Evolutionary conservation across 345 rosid species (phyloP), one percentile per base, ranked within the genome.

Genomic region (Gossypium longicalyx): DNA sequence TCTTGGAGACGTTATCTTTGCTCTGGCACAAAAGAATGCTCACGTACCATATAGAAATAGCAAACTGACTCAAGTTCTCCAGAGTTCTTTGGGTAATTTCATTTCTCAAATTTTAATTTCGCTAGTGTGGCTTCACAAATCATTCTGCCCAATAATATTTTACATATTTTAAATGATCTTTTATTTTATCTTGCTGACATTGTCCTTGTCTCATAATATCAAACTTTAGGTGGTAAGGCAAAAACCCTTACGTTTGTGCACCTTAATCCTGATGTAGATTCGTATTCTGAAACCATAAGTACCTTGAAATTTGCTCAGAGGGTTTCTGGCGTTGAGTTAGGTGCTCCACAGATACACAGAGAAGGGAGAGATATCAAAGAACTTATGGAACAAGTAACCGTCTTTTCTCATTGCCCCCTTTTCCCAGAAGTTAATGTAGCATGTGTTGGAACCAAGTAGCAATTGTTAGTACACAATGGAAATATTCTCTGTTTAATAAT

Each of bases 241-340:
- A 95, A 93, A 84, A 93, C 97, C 44, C 97, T 95, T 20, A 93
- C 91, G 98, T 91, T 95, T 82, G 98, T 95, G 51, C 99, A 95
- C 83, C 92, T 95, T 23, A 91, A 93, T 78, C 98, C 99, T 51
- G 99, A 93, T 89, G 88, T 80, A 22, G 94, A 89, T 59, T 95
- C 99, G 25, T 93, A 87, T 68, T 86, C 96, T 45, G 99, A 95
- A 80, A 95, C 98, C 1, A 65, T 93, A 77, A 93, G 99, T 78
- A 91, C 99, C 43, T 81, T 95, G 81, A 95, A 91, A 79, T 95
- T 95, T 75, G 98, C 98, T 0, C 93, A 93, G 84, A 91, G 99
- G 79, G 98, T 95, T 69, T 95, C 99, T 70, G 99, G 99, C 54
- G 92, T 95, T 44, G 99, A 95, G 85, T 79, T 95, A 59, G 99